Evolutionary conservation across 2,329 filamentous ascomycete genomes (phyloP), one percentile per base, ranked within the genome.

Genomic region (Sarocladium kiliense): DNA sequence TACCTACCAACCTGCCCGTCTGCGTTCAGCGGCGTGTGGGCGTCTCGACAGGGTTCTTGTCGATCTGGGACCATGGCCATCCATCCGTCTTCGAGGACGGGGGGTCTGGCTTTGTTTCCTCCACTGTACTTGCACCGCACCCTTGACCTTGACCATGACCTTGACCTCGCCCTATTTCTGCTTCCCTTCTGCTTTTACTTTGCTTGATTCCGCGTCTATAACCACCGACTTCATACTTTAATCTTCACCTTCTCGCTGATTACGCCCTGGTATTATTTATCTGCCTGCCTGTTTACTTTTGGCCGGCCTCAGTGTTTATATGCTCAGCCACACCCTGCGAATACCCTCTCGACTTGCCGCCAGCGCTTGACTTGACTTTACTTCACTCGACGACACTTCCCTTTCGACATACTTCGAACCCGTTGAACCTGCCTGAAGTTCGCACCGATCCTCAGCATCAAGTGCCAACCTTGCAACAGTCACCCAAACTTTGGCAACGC

Each of bases 1-100:
- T 45, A 26, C 18, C 7, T 45, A 9, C 26, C 9, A 27, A 21
- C 47, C 30, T 27, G 44, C 10, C 36, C 27, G 10, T 32, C 47
- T 51, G 47, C 36, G 47, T 32, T 51, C 47, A 51, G 44, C n/a
- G n/a, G n/a, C 25, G 19, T 47, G 44, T 51, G 47, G 47, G 16
- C 19, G 47, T 27, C 30, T 51, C 47, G 27, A 51, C 47, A 51
- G 34, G 47, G 47, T 51, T 51, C 47, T 34, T 51, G 47, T 51
- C 47, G 47, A 51, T 51, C 47, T 51, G 30, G 6, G 16, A 11
- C 23, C 25, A 27, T 6, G 18, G 44, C 44, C 44, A 47, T 27
- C 44, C 44, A 21, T 23, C 39, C 39, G 9, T 47, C 44, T 18
- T 47, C 25, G 21, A 11, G 11, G 25, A 47, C 44, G 25, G 44